Conservation (phyloP, 2,329 filamentous ascomycete species). For the Trichoderma sp. region DNA sequence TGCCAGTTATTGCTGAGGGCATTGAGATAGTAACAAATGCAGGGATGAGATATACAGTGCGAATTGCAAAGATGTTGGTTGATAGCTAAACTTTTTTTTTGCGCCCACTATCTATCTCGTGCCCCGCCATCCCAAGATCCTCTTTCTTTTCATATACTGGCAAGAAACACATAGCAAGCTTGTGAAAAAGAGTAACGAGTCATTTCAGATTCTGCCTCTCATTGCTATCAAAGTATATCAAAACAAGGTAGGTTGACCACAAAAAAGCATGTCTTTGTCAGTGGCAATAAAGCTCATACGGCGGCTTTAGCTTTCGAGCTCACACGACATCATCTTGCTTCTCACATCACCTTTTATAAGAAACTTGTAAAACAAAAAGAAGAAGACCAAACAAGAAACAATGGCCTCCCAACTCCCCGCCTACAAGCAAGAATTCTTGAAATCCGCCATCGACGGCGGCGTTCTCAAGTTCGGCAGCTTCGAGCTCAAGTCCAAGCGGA, state of each 20-base stretch:
- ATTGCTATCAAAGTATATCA: not conserved
- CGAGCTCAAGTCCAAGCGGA: slow-evolving; percentile 88
- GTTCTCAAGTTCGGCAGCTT: slow-evolving; percentile 83
- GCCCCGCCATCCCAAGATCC: slow-evolving; percentile 8
- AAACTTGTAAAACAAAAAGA: not conserved
- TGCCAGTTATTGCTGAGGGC: not conserved
- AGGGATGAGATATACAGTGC: not conserved
- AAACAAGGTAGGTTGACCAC: not conserved
- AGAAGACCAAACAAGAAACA: slow-evolving; percentile 22
- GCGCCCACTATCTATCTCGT: not conserved
- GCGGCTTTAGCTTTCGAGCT: slow-evolving; percentile 1
- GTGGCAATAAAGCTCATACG: slow-evolving; percentile 16
- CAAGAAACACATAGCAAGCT: not conserved
- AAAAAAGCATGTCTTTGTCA: not conserved
- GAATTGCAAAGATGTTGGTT: not conserved
- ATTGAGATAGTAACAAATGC: no score
- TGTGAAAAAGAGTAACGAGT: not conserved
- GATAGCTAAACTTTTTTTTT: not conserved
- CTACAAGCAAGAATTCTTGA: slow-evolving; percentile 75
- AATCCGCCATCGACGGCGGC: slow-evolving; percentile 67
- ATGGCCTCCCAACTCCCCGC: slow-evolving; percentile 55
- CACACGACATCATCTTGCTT: not conserved
- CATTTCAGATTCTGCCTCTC: not conserved
- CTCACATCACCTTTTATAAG: not conserved
- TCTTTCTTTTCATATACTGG: not conserved